Evolutionary conservation across 352 stramenopile species (phyloP).

Genomic region (Phytophthora pinifolia): DNA sequence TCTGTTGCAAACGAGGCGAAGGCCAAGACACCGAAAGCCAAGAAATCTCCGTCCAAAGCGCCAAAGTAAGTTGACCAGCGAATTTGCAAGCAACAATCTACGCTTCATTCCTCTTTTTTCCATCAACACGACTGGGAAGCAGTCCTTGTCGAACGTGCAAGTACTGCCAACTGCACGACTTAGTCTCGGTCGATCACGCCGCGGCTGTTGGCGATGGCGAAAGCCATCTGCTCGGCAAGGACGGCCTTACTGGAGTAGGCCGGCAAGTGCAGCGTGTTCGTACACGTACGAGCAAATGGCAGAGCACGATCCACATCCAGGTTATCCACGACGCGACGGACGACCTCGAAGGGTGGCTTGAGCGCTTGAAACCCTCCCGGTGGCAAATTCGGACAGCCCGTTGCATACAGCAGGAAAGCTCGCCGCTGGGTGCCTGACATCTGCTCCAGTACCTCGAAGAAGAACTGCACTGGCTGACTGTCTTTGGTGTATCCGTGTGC

Average conservation of each 20-base stretch:
- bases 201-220: constrained; percentile 78
- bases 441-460: constrained; percentile 68
- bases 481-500: constrained; percentile 84
- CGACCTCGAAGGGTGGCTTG: constrained; percentile 79
- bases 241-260: constrained; percentile 78
- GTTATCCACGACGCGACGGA: constrained; percentile 71
- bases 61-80: constrained; percentile 17
- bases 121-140: constrained; percentile 13
- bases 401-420: constrained; percentile 80
- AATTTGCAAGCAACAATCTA: constrained; percentile 5
- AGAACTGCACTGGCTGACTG: constrained; percentile 63
- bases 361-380: constrained; percentile 68
- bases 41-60: constrained; percentile 12
- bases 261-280: constrained; percentile 83
- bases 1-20: constrained; percentile 1
- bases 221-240: constrained; percentile 60
- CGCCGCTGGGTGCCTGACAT: constrained; percentile 64
- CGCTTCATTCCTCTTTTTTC: constrained; percentile 5
- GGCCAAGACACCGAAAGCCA: constrained; percentile 16
- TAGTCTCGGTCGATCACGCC: constrained; percentile 88
- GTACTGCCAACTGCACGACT: neutral
- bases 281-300: constrained; percentile 84
- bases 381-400: constrained; percentile 79
- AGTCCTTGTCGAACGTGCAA: constrained; percentile 2
- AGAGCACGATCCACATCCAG: constrained; percentile 73